phyloP scores from a whole-genome alignment of 495 filamentous ascomycete species.

The Penicillium alfredii region DNA sequence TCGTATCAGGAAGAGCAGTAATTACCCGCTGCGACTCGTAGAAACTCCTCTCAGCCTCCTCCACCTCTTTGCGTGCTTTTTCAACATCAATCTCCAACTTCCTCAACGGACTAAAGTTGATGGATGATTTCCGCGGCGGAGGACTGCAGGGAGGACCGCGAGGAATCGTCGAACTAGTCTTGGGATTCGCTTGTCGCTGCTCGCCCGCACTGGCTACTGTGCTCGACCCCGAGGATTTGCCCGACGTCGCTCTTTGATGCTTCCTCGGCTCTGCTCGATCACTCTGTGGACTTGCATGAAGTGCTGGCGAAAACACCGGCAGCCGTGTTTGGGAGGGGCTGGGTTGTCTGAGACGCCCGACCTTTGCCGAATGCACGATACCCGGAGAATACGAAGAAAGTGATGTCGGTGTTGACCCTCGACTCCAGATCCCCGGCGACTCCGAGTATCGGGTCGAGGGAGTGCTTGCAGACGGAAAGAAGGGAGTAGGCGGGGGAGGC shows the following conservation, averaged over 20 bases:
- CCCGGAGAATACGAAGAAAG: slow-evolving; percentile 93
- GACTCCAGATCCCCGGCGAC: slow-evolving; percentile 82
- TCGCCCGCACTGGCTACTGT: background rate
- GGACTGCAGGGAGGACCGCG: slow-evolving; percentile 50
- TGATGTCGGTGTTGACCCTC: slow-evolving; percentile 92
- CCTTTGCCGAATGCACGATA: slow-evolving; percentile 56
- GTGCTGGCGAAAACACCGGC: slow-evolving; percentile 48
- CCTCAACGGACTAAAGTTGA: slow-evolving; percentile 38
- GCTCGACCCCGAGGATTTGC: slow-evolving; percentile 1
- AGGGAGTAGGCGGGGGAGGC: slow-evolving; percentile 60
- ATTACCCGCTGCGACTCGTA: slow-evolving; percentile 8
- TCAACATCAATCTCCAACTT: slow-evolving; percentile 20
- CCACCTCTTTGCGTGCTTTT: slow-evolving; percentile 19
- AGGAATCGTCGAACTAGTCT: background rate
- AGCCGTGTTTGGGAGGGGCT: slow-evolving; percentile 63
- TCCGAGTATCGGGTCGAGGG: slow-evolving; percentile 93
- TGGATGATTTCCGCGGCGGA: slow-evolving; percentile 58
- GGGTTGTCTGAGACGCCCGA: slow-evolving; percentile 52
- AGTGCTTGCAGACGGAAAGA: slow-evolving; percentile 65
- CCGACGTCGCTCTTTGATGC: slow-evolving; percentile 45
- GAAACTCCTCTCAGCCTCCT: slow-evolving; percentile 22
- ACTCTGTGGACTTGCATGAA: slow-evolving; percentile 52
- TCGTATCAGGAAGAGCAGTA: background rate
- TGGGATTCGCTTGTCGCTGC: slow-evolving; percentile 1
- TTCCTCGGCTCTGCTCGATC: slow-evolving; percentile 57